phyloP scores from a whole-genome alignment of 2,329 filamentous ascomycete genomes.

The Diaporthe longicolla region DNA sequence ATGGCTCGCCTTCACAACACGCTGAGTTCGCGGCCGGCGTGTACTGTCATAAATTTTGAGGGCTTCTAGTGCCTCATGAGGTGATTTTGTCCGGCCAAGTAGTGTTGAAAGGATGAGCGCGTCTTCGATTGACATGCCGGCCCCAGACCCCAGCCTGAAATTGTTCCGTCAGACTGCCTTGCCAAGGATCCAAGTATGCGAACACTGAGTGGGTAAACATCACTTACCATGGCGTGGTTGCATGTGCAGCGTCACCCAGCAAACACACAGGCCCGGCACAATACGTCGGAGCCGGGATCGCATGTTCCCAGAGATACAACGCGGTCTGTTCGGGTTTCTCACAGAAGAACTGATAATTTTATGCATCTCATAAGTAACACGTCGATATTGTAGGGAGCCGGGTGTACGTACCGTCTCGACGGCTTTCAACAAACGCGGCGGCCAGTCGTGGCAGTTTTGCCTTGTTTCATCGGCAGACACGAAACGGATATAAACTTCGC shows the following conservation, averaged over 20 bases:
- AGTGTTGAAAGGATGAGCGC: conserved; percentile 26
- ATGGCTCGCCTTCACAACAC: conserved; percentile 21
- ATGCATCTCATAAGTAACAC: neutral
- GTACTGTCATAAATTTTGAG: conserved; percentile 14
- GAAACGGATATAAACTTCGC: conserved; percentile 42
- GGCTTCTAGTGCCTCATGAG: conserved; percentile 3
- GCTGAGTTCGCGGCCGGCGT: conserved; percentile 28
- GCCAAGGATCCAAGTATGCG: neutral
- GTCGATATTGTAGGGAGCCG: neutral
- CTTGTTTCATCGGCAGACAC: conserved; percentile 45
- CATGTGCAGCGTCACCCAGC: conserved; percentile 30
- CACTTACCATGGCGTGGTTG: conserved; percentile 23
- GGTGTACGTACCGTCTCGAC: neutral
- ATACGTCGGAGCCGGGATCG: conserved; percentile 18
- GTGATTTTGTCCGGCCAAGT: conserved; percentile 16
- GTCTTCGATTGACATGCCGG: conserved; percentile 30
- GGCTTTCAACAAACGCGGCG: neutral
- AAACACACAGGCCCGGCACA: conserved; percentile 23
- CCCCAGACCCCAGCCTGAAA: conserved; percentile 23
- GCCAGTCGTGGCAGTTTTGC: conserved; percentile 39
- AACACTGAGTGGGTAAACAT: neutral
- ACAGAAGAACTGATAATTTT: conserved; percentile 13
- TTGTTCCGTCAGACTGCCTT: neutral
- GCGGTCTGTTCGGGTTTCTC: conserved; percentile 20
- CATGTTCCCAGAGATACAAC: conserved; percentile 31